Base-by-base conservation (phyloP, 2,329 filamentous ascomycete genomes). In the Rhynchosporium secalis region DNA sequence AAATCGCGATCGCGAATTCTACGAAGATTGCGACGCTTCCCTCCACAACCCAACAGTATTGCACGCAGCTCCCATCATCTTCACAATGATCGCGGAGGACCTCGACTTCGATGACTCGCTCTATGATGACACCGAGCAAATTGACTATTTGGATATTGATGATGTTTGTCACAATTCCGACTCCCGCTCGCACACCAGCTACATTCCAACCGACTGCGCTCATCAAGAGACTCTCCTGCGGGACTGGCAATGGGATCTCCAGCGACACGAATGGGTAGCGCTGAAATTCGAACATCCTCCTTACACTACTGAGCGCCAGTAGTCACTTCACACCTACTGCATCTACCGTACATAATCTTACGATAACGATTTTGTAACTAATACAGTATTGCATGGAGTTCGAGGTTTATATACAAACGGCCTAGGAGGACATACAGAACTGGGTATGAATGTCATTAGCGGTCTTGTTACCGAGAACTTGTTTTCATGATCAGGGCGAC, bases 231-330 rank as follows among this genome's bases (percentile, higher is more conserved):
- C 33, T 29, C 51, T 54, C 28, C 51, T 54, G 9, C 51, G 38
- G 20, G n/a, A 41, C n/a, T 54, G 51, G 51, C 51, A 54, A 29
- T 54, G 13, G 33, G 51, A 54, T 10, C 38, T 40, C 33, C 51
- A 54, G 26, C 51, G 51, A 4, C 51, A 54, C 8, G 51, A 54
- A 20, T 41, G 36, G 51, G 12, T 54, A 10, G 51, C 51, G 13
- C 51, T 54, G 12, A 54, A 54, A 33, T 54, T 54, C 36, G 33
- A 54, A 41, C 33, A 54, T 7, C 51, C 51, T 41, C 51, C 51
- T 3, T 54, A 54, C 20, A 29, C 51, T 5, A 54, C 51, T 12
- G 51, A 40, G n/a, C 51, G 13, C 6, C 33, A 15, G 7, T 54
- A 41, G 5, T 41, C 20, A 20, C 36, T 41, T 20, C 5, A 41